A percentile compares a stretch with the other conserved stretches of the same genome.
Evolutionary conservation across 768 basidiomycete genomes (phyloP).

Genomic region (Daedalea quercina): DNA sequence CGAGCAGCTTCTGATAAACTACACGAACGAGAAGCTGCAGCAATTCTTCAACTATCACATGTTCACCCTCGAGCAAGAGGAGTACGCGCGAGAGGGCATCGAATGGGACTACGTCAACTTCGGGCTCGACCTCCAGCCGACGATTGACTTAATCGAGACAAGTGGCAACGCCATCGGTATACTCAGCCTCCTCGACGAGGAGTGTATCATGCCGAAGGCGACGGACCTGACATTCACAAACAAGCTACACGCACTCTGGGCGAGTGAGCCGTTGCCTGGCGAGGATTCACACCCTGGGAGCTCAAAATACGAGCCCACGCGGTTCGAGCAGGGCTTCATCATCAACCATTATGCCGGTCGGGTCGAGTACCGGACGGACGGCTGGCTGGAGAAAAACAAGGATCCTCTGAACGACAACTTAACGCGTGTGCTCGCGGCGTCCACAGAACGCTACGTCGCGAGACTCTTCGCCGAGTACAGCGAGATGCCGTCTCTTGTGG

Average conservation of each 20-base stretch:
- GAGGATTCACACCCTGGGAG: slow-evolving; percentile 66
- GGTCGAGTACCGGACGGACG: slow-evolving; percentile 92
- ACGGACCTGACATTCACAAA: slow-evolving; percentile 92
- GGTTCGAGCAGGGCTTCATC: slow-evolving; percentile 92
- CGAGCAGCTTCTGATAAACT: slow-evolving; percentile 97
- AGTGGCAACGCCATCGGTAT: slow-evolving; percentile 73
- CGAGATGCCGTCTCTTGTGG: slow-evolving; percentile 33
- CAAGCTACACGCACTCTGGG: slow-evolving; percentile 83
- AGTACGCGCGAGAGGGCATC: slow-evolving; percentile 93
- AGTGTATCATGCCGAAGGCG: slow-evolving; percentile 99
- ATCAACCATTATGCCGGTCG: slow-evolving; percentile 95
- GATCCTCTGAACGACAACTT: slow-evolving; percentile 97
- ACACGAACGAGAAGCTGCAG: slow-evolving; percentile 97
- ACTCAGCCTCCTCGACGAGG: slow-evolving; percentile 90
- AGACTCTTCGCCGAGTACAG: slow-evolving; percentile 78
- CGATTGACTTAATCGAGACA: slow-evolving; percentile 94
- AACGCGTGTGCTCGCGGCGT: slow-evolving; percentile 78
- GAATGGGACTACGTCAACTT: slow-evolving; percentile 99
- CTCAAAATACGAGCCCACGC: slow-evolving; percentile 76
- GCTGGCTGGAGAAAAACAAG: slow-evolving; percentile 99
- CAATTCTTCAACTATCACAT: slow-evolving; percentile 99
- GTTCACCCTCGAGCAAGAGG: slow-evolving; percentile 99
- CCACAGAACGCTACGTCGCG: slow-evolving; percentile 77
- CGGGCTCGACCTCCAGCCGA: slow-evolving; percentile 94
- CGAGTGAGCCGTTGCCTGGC: slow-evolving; percentile 32